These are phyloP conservation scores for Clavispora fructus DNA, from an alignment of 805 yeast genomes.

Conservation along the genomic window DNA sequence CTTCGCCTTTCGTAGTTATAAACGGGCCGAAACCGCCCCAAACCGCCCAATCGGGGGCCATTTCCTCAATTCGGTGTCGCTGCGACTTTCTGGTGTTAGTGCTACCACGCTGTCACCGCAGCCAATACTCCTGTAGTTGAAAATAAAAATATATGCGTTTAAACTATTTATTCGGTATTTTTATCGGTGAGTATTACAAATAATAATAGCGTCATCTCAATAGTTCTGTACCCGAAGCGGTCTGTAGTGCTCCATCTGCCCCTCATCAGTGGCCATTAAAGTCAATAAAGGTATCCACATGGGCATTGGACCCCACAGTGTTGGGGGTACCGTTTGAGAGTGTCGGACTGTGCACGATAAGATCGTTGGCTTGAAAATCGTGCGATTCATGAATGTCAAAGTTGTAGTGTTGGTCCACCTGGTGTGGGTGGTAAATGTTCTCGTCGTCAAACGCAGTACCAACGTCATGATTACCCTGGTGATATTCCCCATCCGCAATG, in stretches of 20 bases:
- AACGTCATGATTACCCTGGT: neutral
- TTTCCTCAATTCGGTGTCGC: too few species aligned
- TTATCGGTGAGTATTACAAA: too few species aligned
- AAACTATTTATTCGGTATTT: neutral
- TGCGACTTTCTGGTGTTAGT: too few species aligned
- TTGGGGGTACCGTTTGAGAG: conserved; percentile 10
- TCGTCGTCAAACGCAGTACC: neutral
- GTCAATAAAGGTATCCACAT: conserved; percentile 23
- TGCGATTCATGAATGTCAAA: conserved; percentile 6
- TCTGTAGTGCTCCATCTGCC: too few species aligned
- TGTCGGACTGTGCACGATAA: conserved; percentile 10
- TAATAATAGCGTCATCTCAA: too few species aligned
- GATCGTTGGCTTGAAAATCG: conserved; percentile 9
- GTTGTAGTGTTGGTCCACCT: conserved; percentile 6
- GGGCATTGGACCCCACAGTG: conserved; percentile 8
- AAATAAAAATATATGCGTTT: neutral
- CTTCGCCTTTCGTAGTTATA: too few species aligned
- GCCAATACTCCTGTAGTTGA: too few species aligned
- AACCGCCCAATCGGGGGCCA: too few species aligned
- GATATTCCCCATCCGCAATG: neutral
- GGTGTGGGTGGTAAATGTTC: neutral
- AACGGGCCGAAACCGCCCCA: too few species aligned
- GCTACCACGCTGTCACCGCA: too few species aligned
- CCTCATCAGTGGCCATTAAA: conserved; percentile 15
- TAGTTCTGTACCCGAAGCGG: too few species aligned